A percentile compares a stretch with the other conserved stretches of the same genome.
Conservation (phyloP, 2,329 filamentous ascomycete species). For the Lachnellula occidentalis region DNA sequence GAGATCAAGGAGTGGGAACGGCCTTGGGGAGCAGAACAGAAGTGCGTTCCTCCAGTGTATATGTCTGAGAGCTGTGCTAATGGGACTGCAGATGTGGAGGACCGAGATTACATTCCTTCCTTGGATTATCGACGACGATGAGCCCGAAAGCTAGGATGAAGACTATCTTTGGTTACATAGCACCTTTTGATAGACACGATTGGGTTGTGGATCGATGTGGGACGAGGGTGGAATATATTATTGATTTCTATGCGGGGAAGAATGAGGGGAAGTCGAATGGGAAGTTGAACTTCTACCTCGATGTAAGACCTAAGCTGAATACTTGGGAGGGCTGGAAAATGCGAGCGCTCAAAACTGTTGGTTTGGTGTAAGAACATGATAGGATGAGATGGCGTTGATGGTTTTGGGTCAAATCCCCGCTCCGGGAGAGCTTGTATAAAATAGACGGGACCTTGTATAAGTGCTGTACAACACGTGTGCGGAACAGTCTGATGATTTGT, state of each 20-base stretch:
- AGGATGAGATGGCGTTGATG: background rate
- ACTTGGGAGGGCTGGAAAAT: conserved; percentile 64
- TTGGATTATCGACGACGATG: conserved; percentile 62
- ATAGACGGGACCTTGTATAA: background rate
- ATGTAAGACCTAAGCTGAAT: conserved; percentile 64
- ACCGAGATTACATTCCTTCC: conserved; percentile 78
- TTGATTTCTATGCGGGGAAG: conserved; percentile 89
- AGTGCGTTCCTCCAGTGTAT: conserved; percentile 37
- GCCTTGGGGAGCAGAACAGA: conserved; percentile 53
- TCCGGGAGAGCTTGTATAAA: conserved; percentile 7
- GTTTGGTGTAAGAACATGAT: conserved; percentile 38
- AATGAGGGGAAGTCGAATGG: conserved; percentile 35
- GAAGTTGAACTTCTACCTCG: conserved; percentile 57
- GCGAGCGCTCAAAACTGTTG: conserved; percentile 48
- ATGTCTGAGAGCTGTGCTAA: conserved; percentile 6
- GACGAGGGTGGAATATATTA: conserved; percentile 83
- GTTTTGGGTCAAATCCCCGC: conserved; percentile 6
- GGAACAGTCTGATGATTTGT: background rate
- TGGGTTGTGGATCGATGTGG: conserved; percentile 95
- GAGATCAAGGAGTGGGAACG: conserved; percentile 89
- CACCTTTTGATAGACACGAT: conserved; percentile 93
- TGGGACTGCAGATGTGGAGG: conserved; percentile 56
- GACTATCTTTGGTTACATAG: conserved; percentile 77
- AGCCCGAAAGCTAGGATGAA: conserved; percentile 82
- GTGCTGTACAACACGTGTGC: background rate